A percentile compares a stretch with the other conserved stretches of the same genome.
These are phyloP conservation scores for Taiozyma onychis DNA, from an alignment of 1,139 yeast species.

Conservation along the genomic window DNA sequence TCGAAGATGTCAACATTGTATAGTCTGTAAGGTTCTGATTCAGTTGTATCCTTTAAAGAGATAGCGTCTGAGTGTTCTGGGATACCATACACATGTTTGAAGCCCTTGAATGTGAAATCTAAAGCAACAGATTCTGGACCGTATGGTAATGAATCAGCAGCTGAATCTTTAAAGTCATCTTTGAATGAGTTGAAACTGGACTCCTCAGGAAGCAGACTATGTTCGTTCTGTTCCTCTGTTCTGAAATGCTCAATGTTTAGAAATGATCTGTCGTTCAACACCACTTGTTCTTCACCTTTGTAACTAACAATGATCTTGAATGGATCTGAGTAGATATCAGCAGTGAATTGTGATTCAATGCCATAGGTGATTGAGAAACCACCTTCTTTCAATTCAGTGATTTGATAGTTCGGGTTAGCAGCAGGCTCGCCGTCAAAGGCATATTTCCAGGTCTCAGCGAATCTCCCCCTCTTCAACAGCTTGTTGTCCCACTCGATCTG, in stretches of 20 bases:
- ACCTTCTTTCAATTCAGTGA: conserved; percentile 20
- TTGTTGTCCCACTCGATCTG: conserved; percentile 28
- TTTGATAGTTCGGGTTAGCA: conserved; percentile 5
- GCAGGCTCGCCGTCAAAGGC: conserved; percentile 38
- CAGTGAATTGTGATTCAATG: conserved; percentile 28
- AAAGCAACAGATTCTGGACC: conserved; percentile 91
- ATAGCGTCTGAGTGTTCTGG: conserved; percentile 93
- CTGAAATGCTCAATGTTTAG: conserved; percentile 81
- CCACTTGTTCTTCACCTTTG: conserved; percentile 41
- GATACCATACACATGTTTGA: conserved; percentile 72
- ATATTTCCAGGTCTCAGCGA: conserved; percentile 56
- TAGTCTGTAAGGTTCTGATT: conserved; percentile 72
- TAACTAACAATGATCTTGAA: conserved; percentile 46
- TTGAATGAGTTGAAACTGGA: conserved; percentile 49
- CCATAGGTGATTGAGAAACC: conserved; percentile 38
- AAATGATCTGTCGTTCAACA: conserved; percentile 62
- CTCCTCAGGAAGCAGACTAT: conserved; percentile 49
- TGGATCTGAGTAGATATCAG: conserved; percentile 42
- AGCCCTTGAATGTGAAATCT: conserved; percentile 64
- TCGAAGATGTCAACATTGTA: conserved; percentile 94
- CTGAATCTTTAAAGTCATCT: conserved; percentile 59
- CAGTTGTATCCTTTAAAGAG: conserved; percentile 61
- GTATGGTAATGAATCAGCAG: conserved; percentile 54
- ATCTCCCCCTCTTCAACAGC: conserved; percentile 40
- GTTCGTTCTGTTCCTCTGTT: conserved; percentile 32